Conservation (phyloP, 2,329 filamentous ascomycete genomes). For the Exophiala oligosperma region DNA sequence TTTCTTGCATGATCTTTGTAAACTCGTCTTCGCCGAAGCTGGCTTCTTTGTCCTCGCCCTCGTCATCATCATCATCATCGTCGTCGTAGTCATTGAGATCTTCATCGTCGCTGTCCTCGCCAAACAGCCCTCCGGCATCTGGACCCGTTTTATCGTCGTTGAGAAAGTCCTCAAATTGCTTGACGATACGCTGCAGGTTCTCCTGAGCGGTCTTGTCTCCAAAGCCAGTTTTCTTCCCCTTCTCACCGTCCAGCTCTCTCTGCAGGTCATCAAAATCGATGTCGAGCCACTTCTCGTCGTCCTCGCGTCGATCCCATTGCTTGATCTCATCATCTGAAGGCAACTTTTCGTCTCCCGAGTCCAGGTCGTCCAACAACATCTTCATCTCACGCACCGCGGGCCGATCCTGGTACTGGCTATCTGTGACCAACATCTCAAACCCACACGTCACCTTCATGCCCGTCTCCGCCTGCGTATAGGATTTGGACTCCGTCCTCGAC, state of each 20-base stretch:
- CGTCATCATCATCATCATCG: conserved; percentile 55
- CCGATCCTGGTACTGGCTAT: conserved; percentile 67
- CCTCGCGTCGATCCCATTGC: conserved; percentile 69
- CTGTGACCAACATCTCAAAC: conserved; percentile 79
- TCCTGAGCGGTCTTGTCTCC: conserved; percentile 47
- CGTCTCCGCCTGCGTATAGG: conserved; percentile 55
- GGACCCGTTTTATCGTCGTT: conserved; percentile 79
- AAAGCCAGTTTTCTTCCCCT: conserved; percentile 35
- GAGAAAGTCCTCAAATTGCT: conserved; percentile 88
- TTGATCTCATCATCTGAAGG: conserved; percentile 73
- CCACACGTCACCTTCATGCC: conserved; percentile 91
- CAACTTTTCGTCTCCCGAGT: conserved; percentile 68
- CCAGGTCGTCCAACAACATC: conserved; percentile 72
- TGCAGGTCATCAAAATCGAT: conserved; percentile 91
- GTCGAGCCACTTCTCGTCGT: conserved; percentile 88
- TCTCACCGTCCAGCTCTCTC: conserved; percentile 64
- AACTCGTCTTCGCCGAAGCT: conserved; percentile 86
- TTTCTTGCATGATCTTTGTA: conserved; percentile 82
- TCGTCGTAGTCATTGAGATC: conserved; percentile 52
- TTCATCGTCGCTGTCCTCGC: conserved; percentile 61
- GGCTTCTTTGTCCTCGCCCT: conserved; percentile 71
- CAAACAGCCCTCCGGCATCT: conserved; percentile 71
- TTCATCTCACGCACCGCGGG: conserved; percentile 72
- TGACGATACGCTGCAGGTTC: conserved; percentile 84
- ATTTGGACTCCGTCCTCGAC: conserved; percentile 45